Evolutionary conservation across 129 eudicot species (phyloP).

Genomic region (Flaveria ramosissima): DNA sequence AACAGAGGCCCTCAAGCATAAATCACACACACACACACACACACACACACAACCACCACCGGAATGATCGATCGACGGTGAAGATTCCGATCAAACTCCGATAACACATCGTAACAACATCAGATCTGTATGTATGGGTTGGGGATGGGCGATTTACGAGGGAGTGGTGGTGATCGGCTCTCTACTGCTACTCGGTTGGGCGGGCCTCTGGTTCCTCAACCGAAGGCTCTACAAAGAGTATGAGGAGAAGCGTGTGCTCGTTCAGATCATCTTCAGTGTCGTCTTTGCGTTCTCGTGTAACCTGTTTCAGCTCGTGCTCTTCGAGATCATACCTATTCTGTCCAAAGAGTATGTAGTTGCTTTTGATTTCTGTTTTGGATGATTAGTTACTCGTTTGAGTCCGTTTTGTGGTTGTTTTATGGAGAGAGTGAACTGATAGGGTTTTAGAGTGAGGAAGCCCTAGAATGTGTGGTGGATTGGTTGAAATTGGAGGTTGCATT

Average conservation of each 20-base stretch:
- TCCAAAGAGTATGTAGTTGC: constrained; percentile 68
- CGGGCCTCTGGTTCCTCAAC: constrained; percentile 92
- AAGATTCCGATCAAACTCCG: constrained; percentile 2
- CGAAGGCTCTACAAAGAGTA: constrained; percentile 86
- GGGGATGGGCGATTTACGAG: constrained; percentile 85
- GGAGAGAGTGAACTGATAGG: neutral
- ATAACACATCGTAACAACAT: neutral
- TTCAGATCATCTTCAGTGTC: constrained; percentile 96
- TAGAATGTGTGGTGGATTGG: neutral
- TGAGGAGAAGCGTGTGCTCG: constrained; percentile 85
- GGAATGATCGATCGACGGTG: constrained; percentile 28
- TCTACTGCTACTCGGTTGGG: constrained; percentile 70
- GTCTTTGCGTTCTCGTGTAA: constrained; percentile 96
- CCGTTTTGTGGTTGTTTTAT: neutral
- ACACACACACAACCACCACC: neutral
- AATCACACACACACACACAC: neutral
- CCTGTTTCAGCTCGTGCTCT: constrained; percentile 90
- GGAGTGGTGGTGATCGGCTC: constrained; percentile 80
- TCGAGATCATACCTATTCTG: constrained; percentile 93
- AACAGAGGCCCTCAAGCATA: neutral
- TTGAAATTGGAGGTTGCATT: neutral
- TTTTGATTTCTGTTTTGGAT: neutral
- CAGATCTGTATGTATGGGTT: constrained; percentile 58
- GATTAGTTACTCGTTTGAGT: too few species aligned
- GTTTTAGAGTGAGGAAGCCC: neutral